Percentiles rank a stretch among this genome's conserved stretches.
These are phyloP conservation scores for Aquilaria yunnanensis DNA, from an alignment of 345 rosid species.

Conservation along the genomic window DNA sequence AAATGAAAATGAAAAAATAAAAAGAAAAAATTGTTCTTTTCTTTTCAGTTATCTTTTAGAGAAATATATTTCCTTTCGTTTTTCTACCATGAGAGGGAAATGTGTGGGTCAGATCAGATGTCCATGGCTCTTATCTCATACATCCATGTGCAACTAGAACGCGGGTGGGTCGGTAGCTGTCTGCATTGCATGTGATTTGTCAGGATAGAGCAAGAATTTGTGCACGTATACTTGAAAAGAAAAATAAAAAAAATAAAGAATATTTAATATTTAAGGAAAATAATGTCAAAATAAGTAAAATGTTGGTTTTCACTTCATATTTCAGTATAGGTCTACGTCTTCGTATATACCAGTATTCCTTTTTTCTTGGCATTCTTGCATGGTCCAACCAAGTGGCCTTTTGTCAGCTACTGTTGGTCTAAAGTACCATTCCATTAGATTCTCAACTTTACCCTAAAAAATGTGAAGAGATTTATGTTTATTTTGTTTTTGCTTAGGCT, in stretches of 20 bases:
- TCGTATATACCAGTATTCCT: not conserved
- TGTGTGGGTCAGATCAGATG: slow-evolving; percentile 35
- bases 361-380: not conserved
- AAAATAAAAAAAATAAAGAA: not conserved
- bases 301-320: no score
- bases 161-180: slow-evolving; percentile 57
- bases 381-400: slow-evolving; percentile 9
- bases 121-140: slow-evolving; percentile 26
- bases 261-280: no score
- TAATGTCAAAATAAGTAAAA: no score
- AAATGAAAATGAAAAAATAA: slow-evolving; percentile 12
- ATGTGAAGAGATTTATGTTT: not conserved
- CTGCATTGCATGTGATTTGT: slow-evolving; percentile 62
- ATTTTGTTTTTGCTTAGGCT: not conserved
- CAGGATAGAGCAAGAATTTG: slow-evolving; percentile 17
- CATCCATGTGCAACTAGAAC: slow-evolving; percentile 53
- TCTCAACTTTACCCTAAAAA: not conserved
- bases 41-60: not conserved
- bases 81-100: not conserved
- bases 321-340: no score
- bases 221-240: not conserved
- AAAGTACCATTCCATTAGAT: not conserved
- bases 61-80: not conserved
- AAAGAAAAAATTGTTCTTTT: not conserved
- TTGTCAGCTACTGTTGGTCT: not conserved